phyloP scores from a whole-genome alignment of 139 green algal genomes.

The Desmodesmus armatus region DNA sequence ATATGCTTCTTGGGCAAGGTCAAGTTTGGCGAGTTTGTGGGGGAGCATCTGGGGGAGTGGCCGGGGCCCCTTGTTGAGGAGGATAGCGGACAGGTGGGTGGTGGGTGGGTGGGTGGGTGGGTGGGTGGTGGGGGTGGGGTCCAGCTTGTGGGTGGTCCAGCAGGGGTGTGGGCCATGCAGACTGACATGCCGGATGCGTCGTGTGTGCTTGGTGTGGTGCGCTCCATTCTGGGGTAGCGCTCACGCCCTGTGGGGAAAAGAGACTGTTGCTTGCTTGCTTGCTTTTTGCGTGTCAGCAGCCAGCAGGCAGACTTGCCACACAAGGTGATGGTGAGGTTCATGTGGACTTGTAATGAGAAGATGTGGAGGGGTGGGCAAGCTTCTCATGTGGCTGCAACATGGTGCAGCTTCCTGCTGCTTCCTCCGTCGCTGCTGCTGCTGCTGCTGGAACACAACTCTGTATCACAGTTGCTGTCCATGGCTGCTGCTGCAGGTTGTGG shows the following conservation, averaged over 20 bases:
- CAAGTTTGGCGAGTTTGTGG: constrained; percentile 91
- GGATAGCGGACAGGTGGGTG: constrained; percentile 68
- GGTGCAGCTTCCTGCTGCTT: not conserved
- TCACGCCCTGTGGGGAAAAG: too few species aligned
- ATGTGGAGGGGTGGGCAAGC: too few species aligned
- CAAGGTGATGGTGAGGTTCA: not conserved
- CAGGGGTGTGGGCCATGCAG: not conserved
- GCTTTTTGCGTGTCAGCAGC: too few species aligned
- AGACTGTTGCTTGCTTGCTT: too few species aligned
- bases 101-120: not conserved
- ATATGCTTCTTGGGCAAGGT: constrained; percentile 99
- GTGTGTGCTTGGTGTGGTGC: too few species aligned
- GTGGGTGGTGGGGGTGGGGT: not conserved
- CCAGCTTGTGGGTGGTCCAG: not conserved
- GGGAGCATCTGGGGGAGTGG: constrained; percentile 93
- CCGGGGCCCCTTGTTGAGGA: constrained; percentile 90
- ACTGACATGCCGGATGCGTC: too few species aligned
- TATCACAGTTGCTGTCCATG: constrained; percentile 19
- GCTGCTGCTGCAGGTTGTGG: constrained; percentile 37
- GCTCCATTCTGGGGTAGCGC: too few species aligned
- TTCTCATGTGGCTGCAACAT: not conserved
- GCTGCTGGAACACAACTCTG: too few species aligned
- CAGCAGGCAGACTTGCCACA: not conserved
- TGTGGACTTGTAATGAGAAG: too few species aligned
- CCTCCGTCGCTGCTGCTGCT: constrained; percentile 11